Evolutionary conservation across 441 rosid species (phyloP).

Genomic region (Gossypium laxum): DNA sequence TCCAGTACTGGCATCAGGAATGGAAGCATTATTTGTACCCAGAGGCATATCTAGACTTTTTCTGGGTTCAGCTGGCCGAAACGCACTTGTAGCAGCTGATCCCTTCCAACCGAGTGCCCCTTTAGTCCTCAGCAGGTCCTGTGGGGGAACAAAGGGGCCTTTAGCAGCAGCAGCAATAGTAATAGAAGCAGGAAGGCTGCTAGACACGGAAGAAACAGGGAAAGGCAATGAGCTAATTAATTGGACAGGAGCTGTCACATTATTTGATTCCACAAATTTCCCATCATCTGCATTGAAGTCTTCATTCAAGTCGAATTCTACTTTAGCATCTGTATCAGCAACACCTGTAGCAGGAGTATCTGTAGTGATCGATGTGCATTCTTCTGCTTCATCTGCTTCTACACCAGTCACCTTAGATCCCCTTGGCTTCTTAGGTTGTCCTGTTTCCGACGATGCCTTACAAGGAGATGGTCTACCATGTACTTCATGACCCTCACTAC

Average conservation of each 20-base stretch:
- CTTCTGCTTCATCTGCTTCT: conserved; percentile 46
- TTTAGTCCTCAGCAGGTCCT: conserved; percentile 55
- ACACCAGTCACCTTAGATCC: conserved; percentile 25
- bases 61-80: conserved; percentile 90
- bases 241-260: conserved; percentile 31
- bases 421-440: conserved; percentile 24
- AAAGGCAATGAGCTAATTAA: conserved; percentile 36
- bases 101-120: conserved; percentile 89
- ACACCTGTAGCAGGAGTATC: conserved; percentile 29
- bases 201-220: conserved; percentile 33
- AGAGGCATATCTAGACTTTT: conserved; percentile 38
- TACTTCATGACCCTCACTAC: conserved; percentile 22
- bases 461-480: conserved; percentile 16
- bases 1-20: conserved; percentile 34
- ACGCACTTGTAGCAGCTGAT: conserved; percentile 98
- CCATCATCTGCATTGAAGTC: conserved; percentile 60
- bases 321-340: conserved; percentile 44
- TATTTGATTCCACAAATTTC: conserved; percentile 31
- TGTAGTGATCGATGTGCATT: conserved; percentile 29
- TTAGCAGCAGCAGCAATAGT: conserved; percentile 90
- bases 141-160: conserved; percentile 73
- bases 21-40: conserved; percentile 19
- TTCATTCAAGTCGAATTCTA: conserved; percentile 79
- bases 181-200: conserved; percentile 51
- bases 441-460: conserved; percentile 27